Evolutionary conservation across 371 early-diverging fungal genomes (phyloP), one percentile per base, ranked within the genome.

Genomic region (Rhizoclosmatium hyalinum): DNA sequence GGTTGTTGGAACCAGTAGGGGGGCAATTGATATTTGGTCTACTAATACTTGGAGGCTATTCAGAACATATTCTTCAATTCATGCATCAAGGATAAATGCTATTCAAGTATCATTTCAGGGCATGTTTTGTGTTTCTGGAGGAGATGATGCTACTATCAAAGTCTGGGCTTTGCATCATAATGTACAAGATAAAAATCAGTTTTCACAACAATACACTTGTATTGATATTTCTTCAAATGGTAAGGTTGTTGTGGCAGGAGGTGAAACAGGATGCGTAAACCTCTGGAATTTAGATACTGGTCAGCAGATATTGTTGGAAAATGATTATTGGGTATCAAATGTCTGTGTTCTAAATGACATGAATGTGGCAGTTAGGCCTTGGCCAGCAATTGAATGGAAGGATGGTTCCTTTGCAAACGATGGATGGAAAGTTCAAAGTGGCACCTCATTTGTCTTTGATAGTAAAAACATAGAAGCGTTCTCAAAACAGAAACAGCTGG

Each of bases 311-410:
- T 2, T 39, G 39, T 60, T 60, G 60, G 17, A 39, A 39, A 39
- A 60, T 21, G 60, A 39, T 39, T 60, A 60, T 39, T 60, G 60
- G 60, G 19, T 39, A 60, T 24, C 24, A 24, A 21, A 60, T 0
- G 60, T 60, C 10, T 21, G 60, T 6, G 60, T 60, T 60, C 19
- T 60, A 21, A 60, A 60, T 21, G 21, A 60, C 21, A 60, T 60
- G 60, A 60, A 10, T 6, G 60, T 60, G 39, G 60, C 60, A 17
- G 21, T 60, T 1, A 10, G 10, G 19, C 24, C 19, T 1, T 60
- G 60, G 60, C 6, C 6, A 14, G 50, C 4, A 14, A 14, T 6
- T 4, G 14, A 47, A 14, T n/a, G n/a, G n/a, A n/a, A n/a, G n/a
- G n/a, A n/a, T n/a, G n/a, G n/a, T n/a, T n/a, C n/a, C n/a, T n/a